These are phyloP conservation scores for Pseudopyricularia cyperi DNA, from an alignment of 2,329 filamentous ascomycete genomes.

Conservation along the genomic window DNA sequence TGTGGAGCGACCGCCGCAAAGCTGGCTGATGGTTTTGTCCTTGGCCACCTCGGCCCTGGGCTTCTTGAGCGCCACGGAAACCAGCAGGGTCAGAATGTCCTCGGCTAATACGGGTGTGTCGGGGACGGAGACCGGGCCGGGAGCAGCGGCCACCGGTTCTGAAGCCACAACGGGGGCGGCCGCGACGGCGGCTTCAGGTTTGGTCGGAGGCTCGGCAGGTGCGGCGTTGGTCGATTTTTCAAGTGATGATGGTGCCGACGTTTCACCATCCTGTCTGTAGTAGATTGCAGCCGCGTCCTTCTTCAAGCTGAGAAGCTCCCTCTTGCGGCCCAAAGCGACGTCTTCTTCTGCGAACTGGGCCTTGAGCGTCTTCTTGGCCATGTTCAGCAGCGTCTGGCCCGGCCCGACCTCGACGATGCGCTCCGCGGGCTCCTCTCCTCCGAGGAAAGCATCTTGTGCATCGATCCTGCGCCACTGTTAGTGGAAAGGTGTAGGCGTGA, in stretches of 20 bases:
- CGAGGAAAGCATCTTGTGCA: slow-evolving; percentile 21
- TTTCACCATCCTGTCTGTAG: slow-evolving; percentile 47
- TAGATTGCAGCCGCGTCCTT: slow-evolving; percentile 12
- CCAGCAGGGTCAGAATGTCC: slow-evolving; percentile 14
- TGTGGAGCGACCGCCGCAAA: slow-evolving; percentile 23
- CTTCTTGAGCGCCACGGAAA: slow-evolving; percentile 17
- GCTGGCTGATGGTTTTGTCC: slow-evolving; percentile 17
- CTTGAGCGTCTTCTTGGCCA: slow-evolving; percentile 20
- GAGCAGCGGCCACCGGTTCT: background rate
- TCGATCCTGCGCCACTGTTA: slow-evolving; percentile 16
- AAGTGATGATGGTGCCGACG: slow-evolving; percentile 54
- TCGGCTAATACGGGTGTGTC: slow-evolving; percentile 8
- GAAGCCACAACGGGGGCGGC: background rate
- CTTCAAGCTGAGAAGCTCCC: slow-evolving; percentile 13
- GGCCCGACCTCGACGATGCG: slow-evolving; percentile 25
- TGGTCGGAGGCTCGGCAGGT: background rate
- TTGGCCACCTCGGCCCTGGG: slow-evolving; percentile 11
- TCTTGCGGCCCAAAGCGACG: slow-evolving; percentile 8
- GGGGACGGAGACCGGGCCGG: background rate
- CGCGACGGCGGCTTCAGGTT: background rate
- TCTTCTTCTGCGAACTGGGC: slow-evolving; percentile 10
- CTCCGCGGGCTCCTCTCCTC: slow-evolving; percentile 11
- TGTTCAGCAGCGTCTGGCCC: slow-evolving; percentile 18
- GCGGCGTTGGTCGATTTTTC: background rate
- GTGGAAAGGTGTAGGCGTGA: too few species aligned